A percentile compares a stretch with the other conserved stretches of the same genome.
Evolutionary conservation across 306 rosid genomes (phyloP).

Genomic region (Medicago lupulina): DNA sequence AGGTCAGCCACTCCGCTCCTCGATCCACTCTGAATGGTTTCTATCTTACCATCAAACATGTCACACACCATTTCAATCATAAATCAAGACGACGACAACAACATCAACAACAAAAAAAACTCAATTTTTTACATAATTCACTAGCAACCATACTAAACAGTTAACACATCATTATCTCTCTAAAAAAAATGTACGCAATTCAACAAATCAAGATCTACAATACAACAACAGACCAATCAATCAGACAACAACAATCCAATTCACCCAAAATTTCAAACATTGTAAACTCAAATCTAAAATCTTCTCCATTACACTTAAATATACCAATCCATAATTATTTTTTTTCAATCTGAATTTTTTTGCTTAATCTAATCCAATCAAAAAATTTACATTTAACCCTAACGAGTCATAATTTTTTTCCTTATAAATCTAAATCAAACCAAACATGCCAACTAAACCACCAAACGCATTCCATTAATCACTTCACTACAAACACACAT

Average conservation of each 20-base stretch:
- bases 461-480: neutral
- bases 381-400: neutral
- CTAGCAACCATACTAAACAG: too few species aligned
- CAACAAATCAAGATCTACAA: too few species aligned
- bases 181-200: too few species aligned
- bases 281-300: conserved; percentile 15
- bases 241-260: neutral
- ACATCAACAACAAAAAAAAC: too few species aligned
- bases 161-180: too few species aligned
- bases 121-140: too few species aligned
- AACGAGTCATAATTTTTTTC: neutral
- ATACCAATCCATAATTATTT: neutral
- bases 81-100: too few species aligned
- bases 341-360: neutral
- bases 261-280: conserved; percentile 15
- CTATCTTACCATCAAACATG: too few species aligned
- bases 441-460: neutral
- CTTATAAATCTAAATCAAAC: neutral
- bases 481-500: too few species aligned
- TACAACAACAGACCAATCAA: neutral
- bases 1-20: too few species aligned
- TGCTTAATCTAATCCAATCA: conserved; percentile 9
- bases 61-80: too few species aligned
- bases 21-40: too few species aligned
- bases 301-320: conserved; percentile 8